phyloP scores from a whole-genome alignment of 805 yeast species.

The Saccharomycopsis javanensis region DNA sequence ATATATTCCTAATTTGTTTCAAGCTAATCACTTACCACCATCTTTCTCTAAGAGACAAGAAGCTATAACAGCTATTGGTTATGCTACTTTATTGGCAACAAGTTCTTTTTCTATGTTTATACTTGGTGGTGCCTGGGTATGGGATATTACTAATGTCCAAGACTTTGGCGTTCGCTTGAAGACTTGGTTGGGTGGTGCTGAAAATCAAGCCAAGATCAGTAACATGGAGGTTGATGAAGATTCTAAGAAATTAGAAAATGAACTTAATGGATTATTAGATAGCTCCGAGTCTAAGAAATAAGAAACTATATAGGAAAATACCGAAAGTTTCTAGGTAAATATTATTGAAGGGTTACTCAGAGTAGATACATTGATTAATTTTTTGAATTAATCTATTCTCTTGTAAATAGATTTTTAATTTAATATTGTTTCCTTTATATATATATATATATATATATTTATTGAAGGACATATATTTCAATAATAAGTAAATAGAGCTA shows the following conservation, averaged over 20 bases:
- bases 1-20: constrained; percentile 66
- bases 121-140: constrained; percentile 71
- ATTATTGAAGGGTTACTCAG: background rate
- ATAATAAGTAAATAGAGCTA: no score
- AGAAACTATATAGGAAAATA: background rate
- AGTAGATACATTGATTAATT: background rate
- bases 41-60: constrained; percentile 71
- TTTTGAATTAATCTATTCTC: background rate
- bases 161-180: constrained; percentile 71
- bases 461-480: no score
- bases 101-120: constrained; percentile 63
- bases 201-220: constrained; percentile 39
- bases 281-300: constrained; percentile 24
- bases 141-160: constrained; percentile 55
- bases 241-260: constrained; percentile 45
- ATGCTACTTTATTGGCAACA: constrained; percentile 68
- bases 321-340: background rate
- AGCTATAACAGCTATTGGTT: constrained; percentile 76
- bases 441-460: background rate
- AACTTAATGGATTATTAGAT: constrained; percentile 40
- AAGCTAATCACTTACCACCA: constrained; percentile 81
- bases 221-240: constrained; percentile 49
- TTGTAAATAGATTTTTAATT: background rate
- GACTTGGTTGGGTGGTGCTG: constrained; percentile 56
- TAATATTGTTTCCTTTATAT: background rate